phyloP scores from a whole-genome alignment of 2,329 filamentous ascomycete genomes.

The Colletotrichum acutatum region DNA sequence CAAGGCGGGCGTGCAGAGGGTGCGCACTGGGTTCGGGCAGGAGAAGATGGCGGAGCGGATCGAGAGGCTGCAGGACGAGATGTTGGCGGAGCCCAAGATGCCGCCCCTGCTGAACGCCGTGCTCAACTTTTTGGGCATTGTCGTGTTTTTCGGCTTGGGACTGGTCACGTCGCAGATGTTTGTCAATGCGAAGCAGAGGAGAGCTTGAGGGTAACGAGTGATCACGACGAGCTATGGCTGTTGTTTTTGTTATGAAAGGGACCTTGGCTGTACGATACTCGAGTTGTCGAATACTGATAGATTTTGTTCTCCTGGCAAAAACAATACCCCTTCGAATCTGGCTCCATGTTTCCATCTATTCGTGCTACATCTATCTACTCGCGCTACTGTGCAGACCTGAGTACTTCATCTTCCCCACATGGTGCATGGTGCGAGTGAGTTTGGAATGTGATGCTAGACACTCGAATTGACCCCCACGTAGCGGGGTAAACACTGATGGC shows the following conservation, averaged over 20 bases:
- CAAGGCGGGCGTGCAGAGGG: conserved; percentile 72
- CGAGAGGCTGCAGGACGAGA: conserved; percentile 71
- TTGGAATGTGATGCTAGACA: background rate
- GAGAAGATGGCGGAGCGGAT: conserved; percentile 84
- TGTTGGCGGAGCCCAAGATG: conserved; percentile 48
- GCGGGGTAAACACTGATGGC: conserved; percentile 13
- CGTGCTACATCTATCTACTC: no score
- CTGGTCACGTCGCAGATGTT: conserved; percentile 35
- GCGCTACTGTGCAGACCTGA: no score
- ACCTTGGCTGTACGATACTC: background rate
- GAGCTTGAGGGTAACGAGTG: no score
- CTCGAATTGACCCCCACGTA: conserved; percentile 24
- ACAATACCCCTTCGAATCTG: background rate
- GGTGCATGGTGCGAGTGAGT: background rate
- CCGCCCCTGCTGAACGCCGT: conserved; percentile 44
- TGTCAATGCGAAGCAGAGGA: background rate
- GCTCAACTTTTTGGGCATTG: conserved; percentile 45
- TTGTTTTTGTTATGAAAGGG: background rate
- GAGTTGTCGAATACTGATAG: background rate
- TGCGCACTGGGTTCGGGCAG: conserved; percentile 79
- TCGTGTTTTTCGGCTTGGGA: conserved; percentile 42
- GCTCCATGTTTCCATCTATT: rapidly evolving
- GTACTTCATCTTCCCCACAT: conserved; percentile 1
- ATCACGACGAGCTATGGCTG: no score
- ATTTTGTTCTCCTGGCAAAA: background rate